These are phyloP conservation scores for Tricholoma terreum DNA, from an alignment of 768 basidiomycete species.

Conservation along the genomic window DNA sequence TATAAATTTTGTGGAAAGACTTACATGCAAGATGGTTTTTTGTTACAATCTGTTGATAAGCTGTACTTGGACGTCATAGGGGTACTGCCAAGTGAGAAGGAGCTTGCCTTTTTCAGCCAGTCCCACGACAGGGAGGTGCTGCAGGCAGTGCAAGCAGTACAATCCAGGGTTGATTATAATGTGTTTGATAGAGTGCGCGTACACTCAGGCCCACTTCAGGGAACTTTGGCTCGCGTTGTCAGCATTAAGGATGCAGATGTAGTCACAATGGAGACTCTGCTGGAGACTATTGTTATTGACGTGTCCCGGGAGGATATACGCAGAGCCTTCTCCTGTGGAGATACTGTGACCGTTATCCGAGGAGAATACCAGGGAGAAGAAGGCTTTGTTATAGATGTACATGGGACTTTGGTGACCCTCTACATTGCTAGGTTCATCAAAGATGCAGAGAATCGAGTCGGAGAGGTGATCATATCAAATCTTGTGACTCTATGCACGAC, in stretches of 20 bases:
- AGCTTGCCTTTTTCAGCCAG: background rate
- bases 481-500: too few relatives aligned
- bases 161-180: background rate
- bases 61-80: background rate
- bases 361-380: background rate
- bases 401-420: background rate
- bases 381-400: background rate
- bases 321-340: background rate
- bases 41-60: background rate
- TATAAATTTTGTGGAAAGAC: background rate
- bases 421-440: background rate
- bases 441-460: too few relatives aligned
- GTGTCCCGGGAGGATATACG: background rate
- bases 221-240: background rate
- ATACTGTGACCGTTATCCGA: background rate
- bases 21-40: background rate
- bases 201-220: background rate
- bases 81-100: background rate
- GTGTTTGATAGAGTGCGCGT: background rate
- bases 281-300: background rate
- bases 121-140: background rate
- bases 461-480: background rate
- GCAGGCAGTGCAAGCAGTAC: background rate
- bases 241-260: background rate
- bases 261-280: background rate